phyloP scores from a whole-genome alignment of 352 stramenopile species.

The Globisporangium parvum region DNA sequence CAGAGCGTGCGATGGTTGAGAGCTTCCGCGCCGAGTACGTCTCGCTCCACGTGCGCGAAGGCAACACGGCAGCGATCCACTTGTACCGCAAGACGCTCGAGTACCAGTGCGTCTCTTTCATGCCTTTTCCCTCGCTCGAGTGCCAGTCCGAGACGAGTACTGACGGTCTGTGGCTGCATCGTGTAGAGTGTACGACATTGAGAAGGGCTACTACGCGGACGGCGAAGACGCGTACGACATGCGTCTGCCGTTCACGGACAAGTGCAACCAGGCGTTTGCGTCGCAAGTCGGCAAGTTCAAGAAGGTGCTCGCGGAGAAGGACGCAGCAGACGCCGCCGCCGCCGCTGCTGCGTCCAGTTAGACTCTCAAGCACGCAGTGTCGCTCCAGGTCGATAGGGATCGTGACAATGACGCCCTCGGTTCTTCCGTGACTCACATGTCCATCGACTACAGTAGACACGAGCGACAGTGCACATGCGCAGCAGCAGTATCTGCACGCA shows the following conservation, averaged over 20 bases:
- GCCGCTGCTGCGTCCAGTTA: slow-evolving; percentile 14
- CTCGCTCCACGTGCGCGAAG: slow-evolving; percentile 98
- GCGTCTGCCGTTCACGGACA: slow-evolving; percentile 92
- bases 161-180: background rate
- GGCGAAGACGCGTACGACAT: slow-evolving; percentile 99
- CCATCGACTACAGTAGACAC: no score
- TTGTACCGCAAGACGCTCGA: slow-evolving; percentile 97
- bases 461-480: no score
- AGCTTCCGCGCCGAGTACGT: slow-evolving; percentile 98
- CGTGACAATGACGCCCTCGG: background rate
- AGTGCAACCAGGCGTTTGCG: slow-evolving; percentile 82
- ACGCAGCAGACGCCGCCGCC: slow-evolving; percentile 28
- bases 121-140: background rate
- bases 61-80: slow-evolving; percentile 97
- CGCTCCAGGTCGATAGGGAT: background rate
- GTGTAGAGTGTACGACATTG: slow-evolving; percentile 94
- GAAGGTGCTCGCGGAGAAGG: slow-evolving; percentile 72
- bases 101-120: slow-evolving; percentile 88
- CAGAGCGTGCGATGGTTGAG: slow-evolving; percentile 94
- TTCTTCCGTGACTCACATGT: background rate
- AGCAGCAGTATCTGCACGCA: no score
- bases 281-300: slow-evolving; percentile 81
- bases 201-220: slow-evolving; percentile 99
- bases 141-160: background rate
- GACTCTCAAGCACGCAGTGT: background rate